phyloP scores from a whole-genome alignment of 768 basidiomycete species.

The Serendipita sp. region DNA sequence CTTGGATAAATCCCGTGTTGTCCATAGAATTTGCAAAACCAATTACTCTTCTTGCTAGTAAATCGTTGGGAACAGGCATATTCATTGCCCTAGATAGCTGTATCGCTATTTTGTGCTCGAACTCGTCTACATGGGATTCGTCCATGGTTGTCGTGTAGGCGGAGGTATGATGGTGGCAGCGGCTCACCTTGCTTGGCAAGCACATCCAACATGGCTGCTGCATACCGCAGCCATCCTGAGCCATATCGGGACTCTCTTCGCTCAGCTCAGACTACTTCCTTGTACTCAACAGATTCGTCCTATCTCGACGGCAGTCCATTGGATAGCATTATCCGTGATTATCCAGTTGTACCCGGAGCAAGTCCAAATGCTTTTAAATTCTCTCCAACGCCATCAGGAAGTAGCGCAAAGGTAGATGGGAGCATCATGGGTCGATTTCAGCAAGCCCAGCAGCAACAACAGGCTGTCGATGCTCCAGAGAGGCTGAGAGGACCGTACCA shows the following conservation, averaged over 20 bases:
- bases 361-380: constrained; percentile 3
- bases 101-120: constrained; percentile 56
- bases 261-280: background rate
- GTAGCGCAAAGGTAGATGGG: background rate
- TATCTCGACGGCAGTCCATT: background rate
- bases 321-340: constrained; percentile 5
- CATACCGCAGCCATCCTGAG: background rate
- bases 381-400: background rate
- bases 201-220: background rate
- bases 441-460: background rate
- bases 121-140: constrained; percentile 23
- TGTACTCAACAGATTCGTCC: background rate
- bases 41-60: constrained; percentile 55
- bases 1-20: constrained; percentile 48
- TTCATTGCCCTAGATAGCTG: constrained; percentile 72
- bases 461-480: background rate
- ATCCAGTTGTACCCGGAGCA: constrained; percentile 2
- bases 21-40: constrained; percentile 64
- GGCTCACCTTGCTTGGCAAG: background rate
- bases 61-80: constrained; percentile 65
- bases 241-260: constrained; percentile 6
- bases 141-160: background rate
- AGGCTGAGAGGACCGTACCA: background rate
- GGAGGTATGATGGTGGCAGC: background rate
- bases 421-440: background rate